phyloP scores from a whole-genome alignment of 106 monocot genomes.

The Acorus gramineus region DNA sequence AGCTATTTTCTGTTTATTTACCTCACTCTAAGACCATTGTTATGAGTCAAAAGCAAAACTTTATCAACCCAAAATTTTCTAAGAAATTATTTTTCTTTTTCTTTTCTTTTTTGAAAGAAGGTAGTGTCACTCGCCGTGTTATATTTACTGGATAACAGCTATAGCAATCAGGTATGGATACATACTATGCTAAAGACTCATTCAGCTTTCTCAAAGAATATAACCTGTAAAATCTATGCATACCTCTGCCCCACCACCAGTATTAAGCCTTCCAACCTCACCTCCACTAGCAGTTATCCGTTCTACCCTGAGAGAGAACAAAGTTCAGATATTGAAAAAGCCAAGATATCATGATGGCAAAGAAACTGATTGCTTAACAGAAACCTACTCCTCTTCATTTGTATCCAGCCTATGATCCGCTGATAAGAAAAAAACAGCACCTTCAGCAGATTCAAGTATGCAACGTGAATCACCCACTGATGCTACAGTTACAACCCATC shows the following conservation, averaged over 20 bases:
- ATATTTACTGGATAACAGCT: no score
- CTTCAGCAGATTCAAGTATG: constrained; percentile 92
- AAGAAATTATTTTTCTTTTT: no score
- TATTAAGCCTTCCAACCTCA: constrained; percentile 80
- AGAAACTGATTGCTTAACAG: not conserved
- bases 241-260: constrained; percentile 72
- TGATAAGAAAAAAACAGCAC: constrained; percentile 57
- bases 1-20: no score
- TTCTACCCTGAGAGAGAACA: constrained; percentile 42
- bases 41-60: no score
- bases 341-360: not conserved
- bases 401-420: constrained; percentile 81
- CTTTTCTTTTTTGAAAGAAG: no score
- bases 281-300: constrained; percentile 76
- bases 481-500: constrained; percentile 74
- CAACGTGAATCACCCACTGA: constrained; percentile 96
- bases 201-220: not conserved
- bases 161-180: no score
- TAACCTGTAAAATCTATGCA: not conserved
- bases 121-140: no score
- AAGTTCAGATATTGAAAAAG: not conserved
- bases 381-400: constrained; percentile 81
- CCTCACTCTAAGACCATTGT: no score
- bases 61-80: no score
- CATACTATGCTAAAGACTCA: no score